Percentiles rank a stretch among this genome's conserved stretches.
These are phyloP conservation scores for Ettlia oleoabundans DNA, from an alignment of 139 green algal genomes.

Conservation along the genomic window DNA sequence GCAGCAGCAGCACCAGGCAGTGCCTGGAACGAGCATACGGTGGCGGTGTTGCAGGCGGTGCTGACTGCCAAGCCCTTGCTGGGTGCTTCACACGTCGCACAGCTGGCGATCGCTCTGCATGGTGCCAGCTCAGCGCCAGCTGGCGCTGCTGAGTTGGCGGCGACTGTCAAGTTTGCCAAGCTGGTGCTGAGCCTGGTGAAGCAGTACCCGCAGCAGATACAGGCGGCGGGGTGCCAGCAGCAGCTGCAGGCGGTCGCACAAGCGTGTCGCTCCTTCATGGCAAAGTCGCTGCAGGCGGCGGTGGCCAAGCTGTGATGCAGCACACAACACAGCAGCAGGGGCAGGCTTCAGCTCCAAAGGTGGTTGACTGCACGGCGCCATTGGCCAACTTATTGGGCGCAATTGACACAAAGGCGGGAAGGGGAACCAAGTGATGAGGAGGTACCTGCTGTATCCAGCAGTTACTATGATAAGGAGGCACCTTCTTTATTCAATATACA, in stretches of 20 bases:
- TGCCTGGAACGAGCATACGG: constrained; percentile 14
- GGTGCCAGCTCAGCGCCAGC: not conserved
- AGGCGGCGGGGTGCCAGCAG: not conserved
- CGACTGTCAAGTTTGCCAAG: constrained; percentile 18
- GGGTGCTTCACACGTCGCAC: not conserved
- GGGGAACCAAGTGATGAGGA: too few relatives aligned
- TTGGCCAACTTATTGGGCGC: too few relatives aligned
- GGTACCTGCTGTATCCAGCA: too few relatives aligned
- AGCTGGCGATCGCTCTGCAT: not conserved
- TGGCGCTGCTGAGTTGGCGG: not conserved
- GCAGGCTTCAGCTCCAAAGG: not conserved
- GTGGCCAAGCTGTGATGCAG: constrained; percentile 30
- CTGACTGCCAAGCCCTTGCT: constrained; percentile 5
- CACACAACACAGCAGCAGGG: too few relatives aligned
- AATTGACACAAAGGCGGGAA: too few relatives aligned
- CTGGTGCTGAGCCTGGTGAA: constrained; percentile 23
- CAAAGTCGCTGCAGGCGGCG: constrained; percentile 8
- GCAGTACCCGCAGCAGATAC: not conserved
- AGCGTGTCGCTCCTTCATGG: constrained; percentile 2
- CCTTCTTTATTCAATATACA: too few relatives aligned
- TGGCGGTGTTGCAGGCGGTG: constrained; percentile 5
- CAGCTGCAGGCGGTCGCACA: constrained; percentile 1
- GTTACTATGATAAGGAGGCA: too few relatives aligned
- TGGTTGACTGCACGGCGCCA: too few relatives aligned
- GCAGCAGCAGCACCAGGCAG: not conserved